These are phyloP conservation scores for Pseudotsuga menziesii DNA, from an alignment of 75 land plant species.

Conservation along the genomic window DNA sequence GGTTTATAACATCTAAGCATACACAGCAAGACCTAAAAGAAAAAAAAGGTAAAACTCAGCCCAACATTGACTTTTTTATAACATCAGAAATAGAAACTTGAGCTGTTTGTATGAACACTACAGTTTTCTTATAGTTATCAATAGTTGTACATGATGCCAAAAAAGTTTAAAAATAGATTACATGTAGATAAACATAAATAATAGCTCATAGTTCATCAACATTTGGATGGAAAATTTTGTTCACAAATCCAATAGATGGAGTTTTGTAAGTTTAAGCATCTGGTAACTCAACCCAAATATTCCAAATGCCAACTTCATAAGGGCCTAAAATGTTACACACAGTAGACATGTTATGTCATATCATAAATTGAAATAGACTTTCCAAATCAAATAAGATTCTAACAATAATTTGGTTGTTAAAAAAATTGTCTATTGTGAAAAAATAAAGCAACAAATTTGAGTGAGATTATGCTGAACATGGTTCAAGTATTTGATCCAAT, in stretches of 20 bases:
- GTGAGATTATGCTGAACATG: background rate
- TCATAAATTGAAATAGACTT: background rate
- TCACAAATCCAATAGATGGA: conserved; percentile 91
- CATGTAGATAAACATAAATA: background rate
- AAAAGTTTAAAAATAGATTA: background rate
- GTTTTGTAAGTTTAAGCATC: conserved; percentile 96
- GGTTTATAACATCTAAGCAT: conserved; percentile 81
- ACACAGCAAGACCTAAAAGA: conserved; percentile 67
- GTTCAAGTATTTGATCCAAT: too few relatives aligned
- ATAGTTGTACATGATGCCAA: background rate
- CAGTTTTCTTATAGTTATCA: background rate
- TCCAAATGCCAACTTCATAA: conserved; percentile 91
- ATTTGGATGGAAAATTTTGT: conserved; percentile 92
- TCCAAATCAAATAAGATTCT: background rate
- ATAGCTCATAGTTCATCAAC: conserved; percentile 76
- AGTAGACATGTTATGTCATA: background rate
- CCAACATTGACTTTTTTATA: background rate
- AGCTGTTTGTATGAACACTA: background rate
- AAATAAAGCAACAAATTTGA: background rate
- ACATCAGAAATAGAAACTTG: background rate
- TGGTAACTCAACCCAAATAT: conserved; percentile 85
- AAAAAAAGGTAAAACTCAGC: conserved; percentile 8
- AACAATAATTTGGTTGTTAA: background rate
- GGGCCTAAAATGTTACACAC: conserved; percentile 45
- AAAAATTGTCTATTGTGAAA: background rate